Percentiles rank a stretch among this genome's conserved stretches.
Evolutionary conservation across 371 early-diverging fungal genomes (phyloP).

Genomic region (Nosema granulosis): DNA sequence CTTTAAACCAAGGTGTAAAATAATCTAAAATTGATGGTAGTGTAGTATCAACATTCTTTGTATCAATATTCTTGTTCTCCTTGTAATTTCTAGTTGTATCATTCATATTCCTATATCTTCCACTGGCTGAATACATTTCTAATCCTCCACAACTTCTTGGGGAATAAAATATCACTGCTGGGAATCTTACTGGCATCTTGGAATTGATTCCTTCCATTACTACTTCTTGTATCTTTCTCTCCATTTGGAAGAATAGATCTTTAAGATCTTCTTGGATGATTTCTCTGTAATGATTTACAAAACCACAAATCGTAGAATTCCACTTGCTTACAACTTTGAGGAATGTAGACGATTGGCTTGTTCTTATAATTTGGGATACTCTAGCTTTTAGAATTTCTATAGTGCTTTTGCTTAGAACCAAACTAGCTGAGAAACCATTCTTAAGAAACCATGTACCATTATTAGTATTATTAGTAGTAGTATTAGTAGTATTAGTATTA

Average conservation of each 20-base stretch:
- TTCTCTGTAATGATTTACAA: constrained; percentile 93
- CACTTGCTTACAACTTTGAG: constrained; percentile 94
- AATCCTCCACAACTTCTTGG: constrained; percentile 92
- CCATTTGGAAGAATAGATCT: constrained; percentile 68
- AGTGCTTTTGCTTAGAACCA: constrained; percentile 77
- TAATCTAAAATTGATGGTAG: constrained; percentile 1
- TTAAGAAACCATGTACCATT: constrained; percentile 10
- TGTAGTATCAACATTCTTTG: not conserved
- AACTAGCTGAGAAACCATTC: constrained; percentile 6
- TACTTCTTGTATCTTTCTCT: constrained; percentile 93
- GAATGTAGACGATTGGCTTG: constrained; percentile 88
- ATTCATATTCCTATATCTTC: constrained; percentile 89
- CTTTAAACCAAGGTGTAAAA: constrained; percentile 22
- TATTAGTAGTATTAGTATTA: too few relatives aligned
- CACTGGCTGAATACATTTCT: constrained; percentile 80
- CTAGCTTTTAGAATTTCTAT: constrained; percentile 85
- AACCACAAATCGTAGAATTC: constrained; percentile 82
- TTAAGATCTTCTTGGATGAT: constrained; percentile 78
- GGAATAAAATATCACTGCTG: constrained; percentile 83
- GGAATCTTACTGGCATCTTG: constrained; percentile 96
- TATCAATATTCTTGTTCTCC: not conserved
- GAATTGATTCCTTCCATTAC: constrained; percentile 96
- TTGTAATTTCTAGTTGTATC: constrained; percentile 62
- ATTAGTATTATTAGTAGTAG: too few relatives aligned
- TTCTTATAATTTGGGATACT: constrained; percentile 89